Percentiles rank a stretch among this genome's conserved stretches.
These are phyloP conservation scores for Zygosaccharomyces kombuchaensis DNA, from an alignment of 805 yeast genomes.

Conservation along the genomic window DNA sequence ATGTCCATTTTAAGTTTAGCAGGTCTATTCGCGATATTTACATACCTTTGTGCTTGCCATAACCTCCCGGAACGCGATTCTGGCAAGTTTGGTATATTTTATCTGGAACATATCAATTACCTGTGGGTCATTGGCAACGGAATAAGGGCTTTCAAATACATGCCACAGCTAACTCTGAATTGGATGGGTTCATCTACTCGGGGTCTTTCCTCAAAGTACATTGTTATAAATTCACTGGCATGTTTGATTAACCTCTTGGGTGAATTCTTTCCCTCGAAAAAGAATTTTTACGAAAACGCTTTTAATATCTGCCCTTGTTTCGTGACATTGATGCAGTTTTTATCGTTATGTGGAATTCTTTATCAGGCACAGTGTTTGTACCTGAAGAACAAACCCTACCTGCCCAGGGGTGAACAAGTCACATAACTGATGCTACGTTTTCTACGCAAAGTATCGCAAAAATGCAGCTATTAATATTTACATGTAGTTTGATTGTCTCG, in stretches of 20 bases:
- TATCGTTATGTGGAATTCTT: conserved; percentile 17
- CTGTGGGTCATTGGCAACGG: conserved; percentile 38
- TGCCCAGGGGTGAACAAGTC: conserved; percentile 16
- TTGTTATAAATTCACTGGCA: conserved; percentile 13
- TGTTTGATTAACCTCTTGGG: conserved; percentile 8
- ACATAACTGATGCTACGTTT: background rate
- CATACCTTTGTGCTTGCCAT: conserved; percentile 19
- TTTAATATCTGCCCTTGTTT: conserved; percentile 24
- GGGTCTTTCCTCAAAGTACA: conserved; percentile 30
- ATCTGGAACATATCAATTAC: conserved; percentile 41
- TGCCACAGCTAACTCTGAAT: conserved; percentile 43
- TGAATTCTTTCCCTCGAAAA: background rate
- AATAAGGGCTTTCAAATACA: conserved; percentile 25
- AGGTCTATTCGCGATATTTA: conserved; percentile 17
- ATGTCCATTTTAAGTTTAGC: conserved; percentile 4
- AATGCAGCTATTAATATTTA: background rate
- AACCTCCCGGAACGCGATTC: conserved; percentile 20
- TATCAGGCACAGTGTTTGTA: conserved; percentile 30
- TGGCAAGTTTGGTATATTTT: conserved; percentile 34
- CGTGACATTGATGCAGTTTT: conserved; percentile 16
- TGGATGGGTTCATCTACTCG: conserved; percentile 36
- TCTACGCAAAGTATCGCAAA: background rate
- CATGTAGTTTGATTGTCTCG: background rate
- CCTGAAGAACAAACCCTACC: conserved; percentile 17
- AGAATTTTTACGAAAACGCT: conserved; percentile 20